Evolutionary conservation across 176 grass and related monocot genomes (phyloP).

Genomic region (Hyparrhenia diplandra): DNA sequence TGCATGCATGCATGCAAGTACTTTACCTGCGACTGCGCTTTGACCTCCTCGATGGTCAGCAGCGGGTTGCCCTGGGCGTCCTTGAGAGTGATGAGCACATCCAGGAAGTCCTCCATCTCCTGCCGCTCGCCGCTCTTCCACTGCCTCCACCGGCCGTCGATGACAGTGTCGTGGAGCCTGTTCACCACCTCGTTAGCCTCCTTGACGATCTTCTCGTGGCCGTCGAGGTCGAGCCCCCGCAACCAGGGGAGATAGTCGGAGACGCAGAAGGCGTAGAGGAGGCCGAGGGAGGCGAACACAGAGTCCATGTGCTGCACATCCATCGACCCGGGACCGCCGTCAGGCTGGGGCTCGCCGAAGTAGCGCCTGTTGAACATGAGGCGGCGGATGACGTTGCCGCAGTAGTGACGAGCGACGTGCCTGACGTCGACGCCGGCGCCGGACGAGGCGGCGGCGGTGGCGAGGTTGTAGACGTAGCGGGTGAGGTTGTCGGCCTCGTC

Average conservation of each 20-base stretch:
- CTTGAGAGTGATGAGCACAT: constrained; percentile 18
- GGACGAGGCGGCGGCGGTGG: background rate
- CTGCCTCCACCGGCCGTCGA: constrained; percentile 9
- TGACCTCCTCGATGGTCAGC: constrained; percentile 22
- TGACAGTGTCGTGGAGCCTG: constrained; percentile 23
- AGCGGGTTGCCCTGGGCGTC: background rate
- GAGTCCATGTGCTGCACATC: constrained; percentile 39
- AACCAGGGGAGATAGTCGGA: constrained; percentile 43
- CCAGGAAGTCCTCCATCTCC: constrained; percentile 22
- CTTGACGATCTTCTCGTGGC: constrained; percentile 26
- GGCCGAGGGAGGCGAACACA: background rate
- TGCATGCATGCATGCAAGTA: too few species aligned
- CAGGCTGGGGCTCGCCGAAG: constrained; percentile 8
- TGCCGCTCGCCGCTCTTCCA: background rate
- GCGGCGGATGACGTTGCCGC: constrained; percentile 31
- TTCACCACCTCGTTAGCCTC: background rate
- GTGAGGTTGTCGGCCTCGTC: background rate
- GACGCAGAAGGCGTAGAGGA: constrained; percentile 25
- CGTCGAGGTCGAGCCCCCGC: constrained; percentile 31
- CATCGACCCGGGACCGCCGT: constrained; percentile 12
- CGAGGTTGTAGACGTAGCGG: background rate
- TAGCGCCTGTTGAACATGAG: constrained; percentile 39
- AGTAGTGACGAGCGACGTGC: constrained; percentile 19
- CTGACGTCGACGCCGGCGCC: background rate
- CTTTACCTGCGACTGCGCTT: background rate